A percentile compares a stretch with the other conserved stretches of the same genome.
phyloP scores from a whole-genome alignment of 169 alveolate genomes.

The Fabrea salina region DNA sequence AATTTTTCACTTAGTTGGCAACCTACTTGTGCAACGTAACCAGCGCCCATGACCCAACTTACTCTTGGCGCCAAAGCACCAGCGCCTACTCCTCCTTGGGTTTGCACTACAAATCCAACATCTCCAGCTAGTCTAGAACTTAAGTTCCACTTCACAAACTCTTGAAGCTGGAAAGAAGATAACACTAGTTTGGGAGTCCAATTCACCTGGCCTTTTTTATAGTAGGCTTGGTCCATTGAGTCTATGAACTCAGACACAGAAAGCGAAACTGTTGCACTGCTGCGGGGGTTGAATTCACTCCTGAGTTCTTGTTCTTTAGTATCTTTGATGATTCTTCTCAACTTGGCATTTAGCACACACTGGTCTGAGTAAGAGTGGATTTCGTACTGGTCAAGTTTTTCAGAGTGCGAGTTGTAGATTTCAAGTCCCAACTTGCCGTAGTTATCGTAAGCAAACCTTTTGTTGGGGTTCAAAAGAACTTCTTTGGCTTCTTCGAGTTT shows the following conservation, averaged over 20 bases:
- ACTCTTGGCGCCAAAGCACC: background rate
- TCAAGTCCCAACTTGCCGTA: background rate
- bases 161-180: background rate
- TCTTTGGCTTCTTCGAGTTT: background rate
- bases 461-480: background rate
- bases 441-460: background rate
- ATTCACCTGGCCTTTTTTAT: background rate
- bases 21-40: background rate
- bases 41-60: background rate
- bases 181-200: background rate
- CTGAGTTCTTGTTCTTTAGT: background rate
- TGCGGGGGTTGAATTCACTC: background rate
- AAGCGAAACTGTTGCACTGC: background rate
- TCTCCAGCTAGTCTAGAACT: conserved; percentile 6
- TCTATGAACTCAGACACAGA: background rate
- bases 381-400: background rate
- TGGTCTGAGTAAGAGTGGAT: background rate
- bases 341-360: background rate
- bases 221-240: background rate
- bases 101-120: background rate
- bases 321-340: background rate
- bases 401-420: too few species aligned
- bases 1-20: background rate
- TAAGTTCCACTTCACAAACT: background rate
- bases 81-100: background rate